These are phyloP conservation scores for Brassica balearica DNA, from an alignment of 441 rosid species.

Conservation along the genomic window DNA sequence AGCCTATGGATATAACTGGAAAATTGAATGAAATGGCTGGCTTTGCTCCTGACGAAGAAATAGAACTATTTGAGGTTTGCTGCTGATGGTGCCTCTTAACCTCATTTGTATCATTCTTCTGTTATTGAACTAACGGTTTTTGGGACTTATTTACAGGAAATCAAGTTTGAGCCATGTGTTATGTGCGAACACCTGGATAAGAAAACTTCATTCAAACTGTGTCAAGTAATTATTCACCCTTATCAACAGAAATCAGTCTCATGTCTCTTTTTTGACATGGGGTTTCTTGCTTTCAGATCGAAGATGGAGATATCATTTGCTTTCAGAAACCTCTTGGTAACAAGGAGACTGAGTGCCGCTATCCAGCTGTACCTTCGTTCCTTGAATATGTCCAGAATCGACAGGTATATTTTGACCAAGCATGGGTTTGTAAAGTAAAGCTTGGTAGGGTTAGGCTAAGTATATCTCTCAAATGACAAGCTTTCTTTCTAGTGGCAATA, in stretches of 20 bases:
- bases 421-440: slow-evolving; percentile 43
- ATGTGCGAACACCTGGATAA: slow-evolving; percentile 70
- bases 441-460: slow-evolving; percentile 26
- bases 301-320: slow-evolving; percentile 79
- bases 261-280: slow-evolving; percentile 30
- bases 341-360: slow-evolving; percentile 51
- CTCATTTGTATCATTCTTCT: slow-evolving; percentile 20
- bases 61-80: slow-evolving; percentile 91
- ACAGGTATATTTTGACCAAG: slow-evolving; percentile 58
- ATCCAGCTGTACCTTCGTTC: slow-evolving; percentile 69
- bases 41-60: slow-evolving; percentile 83
- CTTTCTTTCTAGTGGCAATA: slow-evolving; percentile 5
- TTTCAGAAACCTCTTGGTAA: slow-evolving; percentile 58
- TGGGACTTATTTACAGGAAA: slow-evolving; percentile 54
- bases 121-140: slow-evolving; percentile 22
- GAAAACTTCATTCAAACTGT: slow-evolving; percentile 53
- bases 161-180: slow-evolving; percentile 69
- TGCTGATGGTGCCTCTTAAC: slow-evolving; percentile 13
- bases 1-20: slow-evolving; percentile 64
- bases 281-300: slow-evolving; percentile 53
- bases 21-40: slow-evolving; percentile 90
- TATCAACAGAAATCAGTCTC: slow-evolving; percentile 21
- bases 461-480: not conserved
- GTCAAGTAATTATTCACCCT: slow-evolving; percentile 56
- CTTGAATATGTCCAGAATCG: slow-evolving; percentile 75